Base-by-base conservation (phyloP, 2,329 filamentous ascomycete species). In the Sphaerulina musiva region DNA sequence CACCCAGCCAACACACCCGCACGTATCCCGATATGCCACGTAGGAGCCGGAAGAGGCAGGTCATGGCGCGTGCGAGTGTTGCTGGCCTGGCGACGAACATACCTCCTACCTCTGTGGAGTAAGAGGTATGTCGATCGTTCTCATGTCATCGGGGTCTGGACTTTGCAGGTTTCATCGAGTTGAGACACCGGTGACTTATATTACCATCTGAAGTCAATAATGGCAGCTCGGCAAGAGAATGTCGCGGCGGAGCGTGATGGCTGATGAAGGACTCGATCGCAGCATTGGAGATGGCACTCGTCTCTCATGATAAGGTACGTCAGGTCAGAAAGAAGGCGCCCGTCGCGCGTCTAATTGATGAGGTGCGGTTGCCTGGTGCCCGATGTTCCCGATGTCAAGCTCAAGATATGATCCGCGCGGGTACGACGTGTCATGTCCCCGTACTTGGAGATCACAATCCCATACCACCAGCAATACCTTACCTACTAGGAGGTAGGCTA, bases 301-400 rank as follows among this genome's bases (percentile, higher is more conserved):
- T n/a, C n/a, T n/a, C n/a, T n/a, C n/a, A n/a, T n/a, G n/a, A n/a
- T n/a, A n/a, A n/a, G n/a, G n/a, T n/a, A n/a, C n/a, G n/a, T n/a
- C n/a, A n/a, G n/a, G n/a, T 26, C 26, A 26, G 6, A 29, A 38
- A 38, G 34, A 38, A 29, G 7, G 14, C 23, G 36, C 48, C 29
- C 44, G 29, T 51, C 39, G 48, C 48, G 40, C 45, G 48, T 32
- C 29, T 7, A 38, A 44, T 38, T 45, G 41, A 51, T n/a, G n/a
- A n/a, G n/a, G n/a, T n/a, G n/a, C n/a, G n/a, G n/a, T n/a, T n/a
- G n/a, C n/a, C 39, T 26, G 23, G 29, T 43, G 39, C 36, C 9
- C 39, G 9, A 23, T 43, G 32, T 26, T n/a, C 17, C 41, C 48
- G 41, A 45, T 46, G 40, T 34, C 48, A 39, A 31, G 48, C 48